These are phyloP conservation scores for Crithidia expoeki DNA, from an alignment of 208 protist genomes.

Conservation along the genomic window DNA sequence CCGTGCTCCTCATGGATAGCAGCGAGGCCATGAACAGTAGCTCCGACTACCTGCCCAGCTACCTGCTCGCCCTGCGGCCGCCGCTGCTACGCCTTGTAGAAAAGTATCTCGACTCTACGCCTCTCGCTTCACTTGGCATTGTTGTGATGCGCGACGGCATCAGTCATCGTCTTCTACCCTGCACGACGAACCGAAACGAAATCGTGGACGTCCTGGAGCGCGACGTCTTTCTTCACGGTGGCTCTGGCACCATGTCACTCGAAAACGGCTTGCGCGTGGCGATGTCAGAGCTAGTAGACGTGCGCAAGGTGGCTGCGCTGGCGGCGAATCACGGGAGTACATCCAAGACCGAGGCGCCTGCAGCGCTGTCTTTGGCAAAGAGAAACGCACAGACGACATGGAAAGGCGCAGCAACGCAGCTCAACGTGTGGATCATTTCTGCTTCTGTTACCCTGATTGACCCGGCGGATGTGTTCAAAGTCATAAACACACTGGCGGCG, in stretches of 20 bases:
- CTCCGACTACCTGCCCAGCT: conserved; percentile 84
- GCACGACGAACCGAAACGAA: conserved; percentile 72
- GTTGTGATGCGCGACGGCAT: conserved; percentile 87
- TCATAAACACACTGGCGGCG: conserved; percentile 52
- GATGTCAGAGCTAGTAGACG: conserved; percentile 77
- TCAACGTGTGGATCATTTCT: conserved; percentile 67
- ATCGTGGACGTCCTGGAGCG: conserved; percentile 70
- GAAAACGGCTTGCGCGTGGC: conserved; percentile 84
- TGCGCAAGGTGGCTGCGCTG: conserved; percentile 51
- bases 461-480: conserved; percentile 73
- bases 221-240: conserved; percentile 81
- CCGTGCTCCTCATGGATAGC: conserved; percentile 82
- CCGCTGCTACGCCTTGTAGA: conserved; percentile 63
- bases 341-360: not conserved
- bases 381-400: conserved; percentile 8
- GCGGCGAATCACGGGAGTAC: not conserved
- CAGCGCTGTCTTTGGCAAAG: not conserved
- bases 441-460: conserved; percentile 85
- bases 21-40: conserved; percentile 85
- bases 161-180: conserved; percentile 52
- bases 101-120: conserved; percentile 68
- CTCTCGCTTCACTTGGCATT: conserved; percentile 72
- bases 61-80: conserved; percentile 72
- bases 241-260: conserved; percentile 71
- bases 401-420: conserved; percentile 35